Conservation (phyloP, 179 eudicot genomes). For the Sideroxylon spinosum region DNA sequence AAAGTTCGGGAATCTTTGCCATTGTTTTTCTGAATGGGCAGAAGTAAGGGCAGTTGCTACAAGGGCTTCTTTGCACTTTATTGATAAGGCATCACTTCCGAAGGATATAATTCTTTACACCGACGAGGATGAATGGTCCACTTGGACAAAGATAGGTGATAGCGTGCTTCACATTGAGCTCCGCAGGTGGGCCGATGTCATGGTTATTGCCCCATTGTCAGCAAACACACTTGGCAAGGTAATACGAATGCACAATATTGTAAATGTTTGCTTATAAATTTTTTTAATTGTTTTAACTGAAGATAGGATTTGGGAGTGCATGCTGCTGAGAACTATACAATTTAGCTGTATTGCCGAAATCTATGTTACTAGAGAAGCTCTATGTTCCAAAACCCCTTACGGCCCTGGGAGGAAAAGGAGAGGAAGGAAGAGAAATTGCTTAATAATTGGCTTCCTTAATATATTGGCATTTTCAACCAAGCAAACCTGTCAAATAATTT, state of each 20-base stretch:
- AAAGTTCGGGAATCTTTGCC: slow-evolving; percentile 84
- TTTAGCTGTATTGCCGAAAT: no score
- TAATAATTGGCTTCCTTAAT: no score
- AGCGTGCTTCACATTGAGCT: slow-evolving; percentile 89
- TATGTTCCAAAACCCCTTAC: no score
- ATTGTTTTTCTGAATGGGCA: slow-evolving; percentile 90
- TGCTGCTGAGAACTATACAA: no score
- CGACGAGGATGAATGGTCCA: slow-evolving; percentile 90
- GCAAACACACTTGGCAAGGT: slow-evolving; percentile 97
- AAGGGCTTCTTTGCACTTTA: slow-evolving; percentile 69
- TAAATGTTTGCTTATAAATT: no score
- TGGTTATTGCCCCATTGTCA: slow-evolving; percentile 93
- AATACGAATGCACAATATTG: neutral
- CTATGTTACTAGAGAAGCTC: no score
- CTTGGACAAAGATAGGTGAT: slow-evolving; percentile 86
- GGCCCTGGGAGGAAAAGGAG: no score
- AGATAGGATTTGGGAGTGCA: no score
- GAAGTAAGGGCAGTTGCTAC: slow-evolving; percentile 86
- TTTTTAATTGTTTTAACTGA: no score
- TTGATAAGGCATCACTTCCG: slow-evolving; percentile 63
- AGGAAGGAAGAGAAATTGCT: no score
- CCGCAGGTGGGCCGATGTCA: slow-evolving; percentile 91
- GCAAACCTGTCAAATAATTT: no score
- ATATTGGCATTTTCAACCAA: no score
- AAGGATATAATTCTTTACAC: slow-evolving; percentile 67